Evolutionary conservation across 2,329 filamentous ascomycete species (phyloP).

Genomic region (Sclerotinia sclerotiorum): DNA sequence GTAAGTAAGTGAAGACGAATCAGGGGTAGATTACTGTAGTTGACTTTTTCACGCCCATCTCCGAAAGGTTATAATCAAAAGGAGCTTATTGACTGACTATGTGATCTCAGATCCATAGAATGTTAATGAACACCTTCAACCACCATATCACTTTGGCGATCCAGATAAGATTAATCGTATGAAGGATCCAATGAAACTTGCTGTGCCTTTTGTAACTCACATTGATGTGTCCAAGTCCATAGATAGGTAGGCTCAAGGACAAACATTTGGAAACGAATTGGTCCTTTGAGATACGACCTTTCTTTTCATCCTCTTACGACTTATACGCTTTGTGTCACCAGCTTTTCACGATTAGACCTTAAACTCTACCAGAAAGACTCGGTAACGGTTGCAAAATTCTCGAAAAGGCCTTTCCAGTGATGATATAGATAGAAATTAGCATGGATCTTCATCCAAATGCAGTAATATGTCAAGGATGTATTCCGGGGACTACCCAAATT

Average conservation of each 20-base stretch:
- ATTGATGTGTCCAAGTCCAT: background rate
- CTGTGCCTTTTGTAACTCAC: background rate
- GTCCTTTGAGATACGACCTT: conserved; percentile 7
- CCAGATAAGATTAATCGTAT: background rate
- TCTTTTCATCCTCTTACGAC: conserved; percentile 11
- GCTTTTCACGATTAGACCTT: conserved; percentile 2
- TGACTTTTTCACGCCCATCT: background rate
- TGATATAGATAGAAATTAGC: conserved; percentile 11
- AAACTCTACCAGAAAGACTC: background rate
- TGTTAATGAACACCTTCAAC: background rate
- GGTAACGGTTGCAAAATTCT: conserved; percentile 3
- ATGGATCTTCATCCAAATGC: conserved; percentile 9
- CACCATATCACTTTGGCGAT: background rate
- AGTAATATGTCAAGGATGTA: conserved; percentile 2
- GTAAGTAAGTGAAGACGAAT: background rate
- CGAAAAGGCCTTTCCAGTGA: background rate
- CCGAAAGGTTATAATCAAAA: conserved; percentile 4
- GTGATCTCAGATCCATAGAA: background rate
- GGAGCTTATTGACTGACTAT: background rate
- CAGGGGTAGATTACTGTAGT: conserved; percentile 1
- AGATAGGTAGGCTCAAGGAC: background rate
- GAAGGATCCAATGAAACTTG: conserved; percentile 5
- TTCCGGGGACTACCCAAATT: conserved; percentile 17
- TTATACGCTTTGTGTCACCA: background rate
- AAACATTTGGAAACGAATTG: background rate